These are phyloP conservation scores for Arctium lappa DNA, from an alignment of 129 eudicot genomes.

Conservation along the genomic window DNA sequence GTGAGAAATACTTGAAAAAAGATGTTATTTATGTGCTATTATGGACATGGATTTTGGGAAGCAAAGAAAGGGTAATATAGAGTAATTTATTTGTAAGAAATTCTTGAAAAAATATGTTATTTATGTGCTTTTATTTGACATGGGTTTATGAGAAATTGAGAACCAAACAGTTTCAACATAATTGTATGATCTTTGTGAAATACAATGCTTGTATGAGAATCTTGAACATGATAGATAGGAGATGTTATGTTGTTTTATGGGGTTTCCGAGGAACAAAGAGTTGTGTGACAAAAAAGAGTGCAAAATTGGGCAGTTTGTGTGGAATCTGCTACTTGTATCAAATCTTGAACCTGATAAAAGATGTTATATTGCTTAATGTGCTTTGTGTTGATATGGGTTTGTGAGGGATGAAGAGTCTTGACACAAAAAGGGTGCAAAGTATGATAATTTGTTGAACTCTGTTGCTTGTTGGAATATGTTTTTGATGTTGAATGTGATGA, in stretches of 20 bases:
- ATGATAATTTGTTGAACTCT: background rate
- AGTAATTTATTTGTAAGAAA: background rate
- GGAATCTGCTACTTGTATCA: background rate
- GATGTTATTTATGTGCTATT: too few relatives aligned
- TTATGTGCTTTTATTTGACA: background rate
- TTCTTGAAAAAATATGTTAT: background rate
- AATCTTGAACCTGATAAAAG: background rate
- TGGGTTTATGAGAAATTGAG: background rate
- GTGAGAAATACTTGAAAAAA: too few relatives aligned
- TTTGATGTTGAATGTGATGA: background rate
- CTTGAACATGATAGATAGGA: background rate
- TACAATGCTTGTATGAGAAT: background rate
- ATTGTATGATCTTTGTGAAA: slow-evolving; percentile 3
- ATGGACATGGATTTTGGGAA: background rate
- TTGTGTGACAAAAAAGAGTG: background rate
- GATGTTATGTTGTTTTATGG: slow-evolving; percentile 10
- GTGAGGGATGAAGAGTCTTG: background rate
- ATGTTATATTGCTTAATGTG: slow-evolving; percentile 2
- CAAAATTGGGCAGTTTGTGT: background rate
- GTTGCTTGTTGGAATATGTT: background rate
- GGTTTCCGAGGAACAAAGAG: background rate
- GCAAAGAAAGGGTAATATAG: background rate
- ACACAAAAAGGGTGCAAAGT: background rate
- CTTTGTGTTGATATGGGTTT: background rate
- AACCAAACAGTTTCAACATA: background rate